Evolutionary conservation across 208 protist species (phyloP), one percentile per base, ranked within the genome.

Genomic region (Leishmania braziliensis): DNA sequence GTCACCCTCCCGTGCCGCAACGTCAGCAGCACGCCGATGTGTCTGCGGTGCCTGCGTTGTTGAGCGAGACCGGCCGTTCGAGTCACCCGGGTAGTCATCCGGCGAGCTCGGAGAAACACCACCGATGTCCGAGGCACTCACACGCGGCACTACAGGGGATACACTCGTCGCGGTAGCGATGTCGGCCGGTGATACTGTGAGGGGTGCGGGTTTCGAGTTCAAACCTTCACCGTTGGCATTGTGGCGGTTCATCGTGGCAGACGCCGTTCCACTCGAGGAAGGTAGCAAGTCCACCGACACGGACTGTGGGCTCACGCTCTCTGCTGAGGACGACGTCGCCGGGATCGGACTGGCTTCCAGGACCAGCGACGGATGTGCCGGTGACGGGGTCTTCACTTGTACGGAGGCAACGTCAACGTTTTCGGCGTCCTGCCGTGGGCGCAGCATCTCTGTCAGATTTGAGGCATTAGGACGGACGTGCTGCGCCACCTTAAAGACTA

Each of bases 401-500:
- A 66, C 65, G 6, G 78, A 82, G 48, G 65, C 74, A 5, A 70
- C 68, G 53, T 77, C 77, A 5, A 68, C 78, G 23, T 76, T 74
- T n/a, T 80, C 78, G 50, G 48, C 65, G 36, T 75, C 82, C 48
- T 79, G 73, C 66, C 70, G 77, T 0, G 77, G 58, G 5, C 68
- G 82, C 78, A 86, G 82, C 43, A 79, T 66, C 82, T 82, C 78
- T 14, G 82, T 77, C 20, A 86, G 5, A 74, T 54, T 75, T 6
- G 65, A 56, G 16, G 70, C 36, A 20, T 56, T 81, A 0, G 82
- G 82, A 6, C 82, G 82, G 5, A 86, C 78, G 53, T 77, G 78
- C 74, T 77, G 77, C 1, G 82, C 82, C 48, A 90, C 70, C 18
- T 90, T 82, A 36, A 96, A 84, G 0, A 84, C 86, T 12, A 81